Evolutionary conservation across 2,329 filamentous ascomycete species (phyloP).

Genomic region (Onygena corvina): DNA sequence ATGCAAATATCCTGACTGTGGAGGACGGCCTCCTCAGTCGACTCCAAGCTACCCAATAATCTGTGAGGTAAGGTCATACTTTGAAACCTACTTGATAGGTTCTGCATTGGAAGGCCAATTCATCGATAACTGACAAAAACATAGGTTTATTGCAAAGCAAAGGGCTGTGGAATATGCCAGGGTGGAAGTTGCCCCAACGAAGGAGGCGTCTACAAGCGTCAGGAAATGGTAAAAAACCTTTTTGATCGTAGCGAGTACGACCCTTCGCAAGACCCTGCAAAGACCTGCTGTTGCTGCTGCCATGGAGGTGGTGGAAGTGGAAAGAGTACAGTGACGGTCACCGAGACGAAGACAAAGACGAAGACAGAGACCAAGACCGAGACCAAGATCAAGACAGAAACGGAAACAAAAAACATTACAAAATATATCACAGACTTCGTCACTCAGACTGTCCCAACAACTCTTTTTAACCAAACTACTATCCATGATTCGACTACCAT

Average conservation of each 20-base stretch:
- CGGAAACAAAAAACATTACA: not conserved
- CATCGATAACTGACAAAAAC: not conserved
- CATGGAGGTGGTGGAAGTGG: not conserved
- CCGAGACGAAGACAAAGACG: slow-evolving; percentile 13
- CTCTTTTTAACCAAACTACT: not conserved
- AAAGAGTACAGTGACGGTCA: slow-evolving; percentile 8
- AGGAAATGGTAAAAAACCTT: not conserved
- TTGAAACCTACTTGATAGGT: not conserved
- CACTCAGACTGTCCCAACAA: slow-evolving; percentile 1
- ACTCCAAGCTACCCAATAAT: no score
- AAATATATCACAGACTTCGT: slow-evolving; percentile 4
- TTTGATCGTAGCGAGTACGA: not conserved
- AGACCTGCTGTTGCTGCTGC: slow-evolving; percentile 7
- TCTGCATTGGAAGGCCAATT: not conserved
- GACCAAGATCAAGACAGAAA: slow-evolving; percentile 11
- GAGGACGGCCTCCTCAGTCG: no score
- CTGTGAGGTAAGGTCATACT: not conserved
- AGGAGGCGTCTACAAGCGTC: not conserved
- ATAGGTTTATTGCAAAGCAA: slow-evolving; percentile 3
- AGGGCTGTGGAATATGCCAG: not conserved
- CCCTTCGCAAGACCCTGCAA: not conserved
- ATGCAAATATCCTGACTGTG: no score
- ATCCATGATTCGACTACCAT: not conserved
- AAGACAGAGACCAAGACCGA: slow-evolving; percentile 15
- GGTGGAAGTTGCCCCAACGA: not conserved